Evolutionary conservation across 768 basidiomycete species (phyloP), one percentile per base, ranked within the genome.

Genomic region (Porpolomopsis calyptriformis): DNA sequence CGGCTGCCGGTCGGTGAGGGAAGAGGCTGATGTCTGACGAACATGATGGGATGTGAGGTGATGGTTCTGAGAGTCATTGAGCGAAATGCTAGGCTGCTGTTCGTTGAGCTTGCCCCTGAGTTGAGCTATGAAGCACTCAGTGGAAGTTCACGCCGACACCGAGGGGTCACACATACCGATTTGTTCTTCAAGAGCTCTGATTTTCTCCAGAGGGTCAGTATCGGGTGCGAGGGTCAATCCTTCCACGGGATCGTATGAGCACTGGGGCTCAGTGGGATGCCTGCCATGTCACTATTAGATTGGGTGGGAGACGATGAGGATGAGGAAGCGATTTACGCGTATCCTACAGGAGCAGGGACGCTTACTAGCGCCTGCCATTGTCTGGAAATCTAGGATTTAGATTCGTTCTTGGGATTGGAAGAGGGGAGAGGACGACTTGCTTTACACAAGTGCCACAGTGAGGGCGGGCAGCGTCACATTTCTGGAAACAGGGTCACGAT

Each of bases 401-500:
- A 6, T 8, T 20, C 26, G n/a, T n/a, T 3, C 14, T 16, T 23
- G 10, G 14, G 40, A n/a, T 25, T 25, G 40, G 31, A 27, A 43
- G 26, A 14, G 11, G 24, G 18, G 29, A 29, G 42, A 22, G 42
- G 26, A 31, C 29, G 41, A 71, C 79, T 56, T 54, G 86, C 85
- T 82, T 88, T 49, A 86, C 75, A 55, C 87, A 90, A 43, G 87
- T 88, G 34, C 78, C 73, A 58, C 87, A 91, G 60, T 89, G 85
- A 10, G 87, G 87, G 51, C 88, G 80, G 34, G 80, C 74, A 34
- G 87, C 87, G 62, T 91, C 87, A 53, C 87, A 91, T 83, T 88
- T 89, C 86, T 90, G 55, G 22, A 26, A 48, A 40, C 25, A 45
- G 35, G 12, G 25, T 23, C 27, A 18, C 45, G 11, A 45, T 33